These are phyloP conservation scores for Dioscorea cayenensis DNA, from an alignment of 116 monocot genomes.

Conservation along the genomic window DNA sequence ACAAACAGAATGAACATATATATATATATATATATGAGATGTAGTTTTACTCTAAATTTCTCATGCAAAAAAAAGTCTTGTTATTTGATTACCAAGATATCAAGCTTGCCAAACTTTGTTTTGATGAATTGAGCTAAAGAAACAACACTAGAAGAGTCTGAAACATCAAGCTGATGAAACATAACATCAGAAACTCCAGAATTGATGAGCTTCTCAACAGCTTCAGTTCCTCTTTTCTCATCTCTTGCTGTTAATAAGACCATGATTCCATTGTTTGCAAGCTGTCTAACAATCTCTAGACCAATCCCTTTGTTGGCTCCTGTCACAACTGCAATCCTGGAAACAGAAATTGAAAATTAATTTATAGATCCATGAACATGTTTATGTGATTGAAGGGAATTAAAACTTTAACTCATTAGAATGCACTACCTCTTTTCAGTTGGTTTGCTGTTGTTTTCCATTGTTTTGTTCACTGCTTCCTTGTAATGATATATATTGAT, in stretches of 20 bases:
- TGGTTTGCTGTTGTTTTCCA: too few relatives aligned
- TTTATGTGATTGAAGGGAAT: neutral
- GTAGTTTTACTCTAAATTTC: too few relatives aligned
- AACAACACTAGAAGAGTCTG: slow-evolving; percentile 3
- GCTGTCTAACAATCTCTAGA: slow-evolving; percentile 15
- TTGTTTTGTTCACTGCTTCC: too few relatives aligned
- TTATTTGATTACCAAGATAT: slow-evolving; percentile 20
- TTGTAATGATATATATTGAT: too few relatives aligned
- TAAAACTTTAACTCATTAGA: neutral
- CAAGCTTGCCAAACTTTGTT: slow-evolving; percentile 23
- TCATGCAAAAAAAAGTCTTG: too few relatives aligned
- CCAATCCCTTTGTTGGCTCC: slow-evolving; percentile 20
- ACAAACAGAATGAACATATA: too few relatives aligned
- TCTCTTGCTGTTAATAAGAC: slow-evolving; percentile 21
- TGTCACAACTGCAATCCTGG: slow-evolving; percentile 24
- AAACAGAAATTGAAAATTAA: neutral
- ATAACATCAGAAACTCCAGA: slow-evolving; percentile 9
- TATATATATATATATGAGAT: too few relatives aligned
- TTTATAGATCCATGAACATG: neutral
- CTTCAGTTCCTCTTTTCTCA: slow-evolving; percentile 5
- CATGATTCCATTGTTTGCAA: slow-evolving; percentile 4
- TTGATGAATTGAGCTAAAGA: slow-evolving; percentile 14
- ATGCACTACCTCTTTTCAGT: too few relatives aligned
- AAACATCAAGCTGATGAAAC: slow-evolving; percentile 15
- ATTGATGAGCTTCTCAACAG: slow-evolving; percentile 9